Evolutionary conservation across 768 basidiomycete genomes (phyloP), one percentile per base, ranked within the genome.

Genomic region (Russula sp.): DNA sequence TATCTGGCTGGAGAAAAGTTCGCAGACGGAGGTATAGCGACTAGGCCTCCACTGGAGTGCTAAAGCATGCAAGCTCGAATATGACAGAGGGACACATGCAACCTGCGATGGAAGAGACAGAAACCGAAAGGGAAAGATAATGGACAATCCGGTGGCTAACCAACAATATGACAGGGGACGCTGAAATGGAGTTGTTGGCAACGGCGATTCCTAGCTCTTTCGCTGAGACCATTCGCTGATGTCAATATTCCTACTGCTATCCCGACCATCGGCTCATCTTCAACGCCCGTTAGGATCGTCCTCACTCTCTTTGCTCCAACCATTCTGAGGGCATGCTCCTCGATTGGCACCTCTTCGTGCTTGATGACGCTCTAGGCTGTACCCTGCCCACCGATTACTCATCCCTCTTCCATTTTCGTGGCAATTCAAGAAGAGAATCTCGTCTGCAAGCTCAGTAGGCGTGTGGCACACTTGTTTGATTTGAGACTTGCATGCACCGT

Each of bases 61-160:
- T 8, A 13, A 51, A 58, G 20, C 22, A 10, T 7, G 56, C 62
- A 16, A 62, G 47, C 14, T 13, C 46, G 32, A 58, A 49, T 38
- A 61, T 61, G 55, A 36, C 46, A 7, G 2, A 22, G 13, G 60
- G 55, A 0, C 60, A 39, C 16, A 36, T 58, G 47, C 45, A 61
- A 20, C 55, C 57, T 9, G 54, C 55, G 4, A 61, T 61, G 60
- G 55, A 61, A 35, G 55, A 58, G 48, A 46, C 55, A 3, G 29
- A 57, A 7, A 7, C 56, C 55, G 18, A 56, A 49, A n/a, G 29
- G n/a, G n/a, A 39, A 55, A 18, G 60, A 61, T 32, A n/a, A 20
- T 1, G 41, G 6, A 47, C 47, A 22, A 45, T 61, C 8, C 20
- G 16, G 25, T 61, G 60, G 60, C 5, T 61, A 1, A 20, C 51